Conservation (phyloP, 495 filamentous ascomycete species). For the Trichoderma virens region DNA sequence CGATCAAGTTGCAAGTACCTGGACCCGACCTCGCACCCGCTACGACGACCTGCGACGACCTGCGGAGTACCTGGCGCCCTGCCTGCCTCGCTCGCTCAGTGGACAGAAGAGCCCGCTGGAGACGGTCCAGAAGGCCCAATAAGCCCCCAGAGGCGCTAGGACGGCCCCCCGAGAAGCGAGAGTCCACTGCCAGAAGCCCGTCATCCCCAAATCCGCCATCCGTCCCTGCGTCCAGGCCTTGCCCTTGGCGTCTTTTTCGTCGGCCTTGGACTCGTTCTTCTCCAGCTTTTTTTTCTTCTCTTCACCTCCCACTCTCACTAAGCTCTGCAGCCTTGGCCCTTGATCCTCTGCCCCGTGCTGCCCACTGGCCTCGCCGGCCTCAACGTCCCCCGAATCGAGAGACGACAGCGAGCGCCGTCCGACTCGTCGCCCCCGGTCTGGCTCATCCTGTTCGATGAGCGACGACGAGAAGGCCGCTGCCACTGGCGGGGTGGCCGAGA, state of each 20-base stretch:
- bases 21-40: too few relatives aligned
- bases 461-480: slow-evolving; percentile 10
- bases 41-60: too few relatives aligned
- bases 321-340: not conserved
- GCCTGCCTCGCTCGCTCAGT: too few relatives aligned
- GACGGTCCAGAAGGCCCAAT: too few relatives aligned
- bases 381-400: not conserved
- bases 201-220: not conserved
- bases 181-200: too few relatives aligned
- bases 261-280: not conserved
- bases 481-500: not conserved
- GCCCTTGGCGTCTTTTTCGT: slow-evolving; percentile 5
- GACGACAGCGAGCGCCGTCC: not conserved
- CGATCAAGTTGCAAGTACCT: too few relatives aligned
- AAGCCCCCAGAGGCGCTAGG: too few relatives aligned
- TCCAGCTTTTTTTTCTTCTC: not conserved
- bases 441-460: not conserved
- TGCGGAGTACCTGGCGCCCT: not conserved
- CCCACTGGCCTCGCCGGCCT: not conserved
- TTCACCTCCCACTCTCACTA: not conserved
- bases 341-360: not conserved
- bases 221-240: slow-evolving; percentile 2
- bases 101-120: too few relatives aligned
- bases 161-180: too few relatives aligned
- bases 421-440: not conserved